These are phyloP conservation scores for Solanum bulbocastanum DNA, from an alignment of 257 asterid species.

Conservation along the genomic window DNA sequence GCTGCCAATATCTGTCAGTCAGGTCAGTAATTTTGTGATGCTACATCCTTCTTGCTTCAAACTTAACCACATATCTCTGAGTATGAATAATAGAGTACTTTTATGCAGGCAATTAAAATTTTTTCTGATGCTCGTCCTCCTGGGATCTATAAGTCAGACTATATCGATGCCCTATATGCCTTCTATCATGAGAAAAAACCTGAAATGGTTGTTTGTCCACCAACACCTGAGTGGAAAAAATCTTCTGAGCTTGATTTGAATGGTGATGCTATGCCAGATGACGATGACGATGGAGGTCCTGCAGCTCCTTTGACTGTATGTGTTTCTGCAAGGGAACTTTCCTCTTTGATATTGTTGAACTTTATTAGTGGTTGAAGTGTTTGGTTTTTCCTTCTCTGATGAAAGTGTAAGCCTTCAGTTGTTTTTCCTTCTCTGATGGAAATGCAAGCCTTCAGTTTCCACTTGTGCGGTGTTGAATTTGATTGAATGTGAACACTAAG, in stretches of 20 bases:
- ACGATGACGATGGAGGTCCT: conserved; percentile 78
- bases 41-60: neutral
- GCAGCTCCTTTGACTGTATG: conserved; percentile 50
- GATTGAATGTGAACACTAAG: neutral
- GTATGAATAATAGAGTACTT: neutral
- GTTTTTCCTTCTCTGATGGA: neutral
- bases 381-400: neutral
- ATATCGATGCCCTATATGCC: conserved; percentile 71
- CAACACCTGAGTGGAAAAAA: conserved; percentile 91
- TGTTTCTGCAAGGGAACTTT: neutral
- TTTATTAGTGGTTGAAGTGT: neutral
- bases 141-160: conserved; percentile 91
- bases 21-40: conserved; percentile 36
- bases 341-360: neutral
- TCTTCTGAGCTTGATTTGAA: conserved; percentile 90
- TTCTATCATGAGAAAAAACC: conserved; percentile 95
- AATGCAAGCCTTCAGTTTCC: neutral
- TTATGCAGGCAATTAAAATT: conserved; percentile 61
- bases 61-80: neutral
- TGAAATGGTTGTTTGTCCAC: conserved; percentile 68
- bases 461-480: neutral
- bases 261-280: conserved; percentile 94
- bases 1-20: conserved; percentile 58
- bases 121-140: conserved; percentile 96
- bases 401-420: neutral